Percentiles rank a stretch among this genome's conserved stretches.
phyloP scores from a whole-genome alignment of 768 basidiomycete species.

The Amanita muscaria region DNA sequence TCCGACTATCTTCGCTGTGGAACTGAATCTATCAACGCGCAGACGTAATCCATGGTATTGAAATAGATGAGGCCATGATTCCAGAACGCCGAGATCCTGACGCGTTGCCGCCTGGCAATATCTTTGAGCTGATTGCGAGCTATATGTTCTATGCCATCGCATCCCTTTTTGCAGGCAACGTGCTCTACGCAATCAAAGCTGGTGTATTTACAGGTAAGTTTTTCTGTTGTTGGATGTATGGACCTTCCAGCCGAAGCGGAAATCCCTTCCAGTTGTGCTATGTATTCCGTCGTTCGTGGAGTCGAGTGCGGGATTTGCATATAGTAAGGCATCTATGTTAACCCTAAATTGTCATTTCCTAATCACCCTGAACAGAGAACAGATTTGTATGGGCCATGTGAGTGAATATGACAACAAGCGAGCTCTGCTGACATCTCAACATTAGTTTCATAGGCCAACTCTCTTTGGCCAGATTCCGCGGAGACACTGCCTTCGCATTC shows the following conservation, averaged over 20 bases:
- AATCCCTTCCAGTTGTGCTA: constrained; percentile 53
- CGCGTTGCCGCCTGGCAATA: constrained; percentile 59
- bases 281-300: constrained; percentile 51
- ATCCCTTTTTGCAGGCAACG: constrained; percentile 47
- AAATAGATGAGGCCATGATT: constrained; percentile 44
- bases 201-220: constrained; percentile 48
- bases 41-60: constrained; percentile 50
- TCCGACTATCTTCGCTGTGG: not conserved
- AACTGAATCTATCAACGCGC: not conserved
- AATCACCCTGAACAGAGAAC: constrained; percentile 32
- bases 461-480: constrained; percentile 61
- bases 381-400: constrained; percentile 67
- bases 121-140: constrained; percentile 43
- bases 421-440: not conserved
- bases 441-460: constrained; percentile 67
- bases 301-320: constrained; percentile 47
- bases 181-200: constrained; percentile 64
- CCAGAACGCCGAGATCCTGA: constrained; percentile 62
- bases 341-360: constrained; percentile 16
- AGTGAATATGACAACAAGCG: constrained; percentile 13
- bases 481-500: constrained; percentile 65
- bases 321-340: constrained; percentile 30
- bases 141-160: constrained; percentile 31
- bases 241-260: too few species aligned
- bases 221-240: constrained; percentile 1